Conservation (phyloP, 768 basidiomycete species). For the Dentipellis sp. region DNA sequence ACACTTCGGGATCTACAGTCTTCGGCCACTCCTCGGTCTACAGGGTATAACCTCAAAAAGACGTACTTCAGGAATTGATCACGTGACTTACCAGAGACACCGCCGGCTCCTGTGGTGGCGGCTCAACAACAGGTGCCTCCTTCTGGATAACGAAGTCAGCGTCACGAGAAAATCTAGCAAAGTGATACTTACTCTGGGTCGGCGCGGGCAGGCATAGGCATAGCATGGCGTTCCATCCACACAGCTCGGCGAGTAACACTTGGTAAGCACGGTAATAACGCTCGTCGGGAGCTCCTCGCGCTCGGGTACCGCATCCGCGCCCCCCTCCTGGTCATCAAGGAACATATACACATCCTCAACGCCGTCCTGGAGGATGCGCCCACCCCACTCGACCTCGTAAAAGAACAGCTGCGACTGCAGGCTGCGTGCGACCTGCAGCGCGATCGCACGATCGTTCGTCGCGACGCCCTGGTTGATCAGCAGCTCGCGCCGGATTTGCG, state of each 20-base stretch:
- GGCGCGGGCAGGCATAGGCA: constrained; percentile 67
- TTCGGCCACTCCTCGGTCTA: constrained; percentile 42
- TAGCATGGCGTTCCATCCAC: constrained; percentile 76
- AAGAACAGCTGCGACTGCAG: constrained; percentile 92
- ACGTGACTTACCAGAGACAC: neutral
- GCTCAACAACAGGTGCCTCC: neutral
- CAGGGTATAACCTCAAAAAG: neutral
- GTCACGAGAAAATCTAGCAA: neutral
- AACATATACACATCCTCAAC: constrained; percentile 95
- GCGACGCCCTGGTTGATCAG: constrained; percentile 66
- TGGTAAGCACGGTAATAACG: constrained; percentile 81
- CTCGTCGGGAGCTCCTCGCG: constrained; percentile 77
- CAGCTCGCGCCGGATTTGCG: constrained; percentile 77
- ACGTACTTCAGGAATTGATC: neutral
- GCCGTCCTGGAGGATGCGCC: constrained; percentile 70
- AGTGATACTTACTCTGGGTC: constrained; percentile 33
- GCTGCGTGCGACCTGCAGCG: constrained; percentile 81
- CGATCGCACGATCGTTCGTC: constrained; percentile 71
- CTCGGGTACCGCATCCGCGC: constrained; percentile 49
- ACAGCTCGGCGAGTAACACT: constrained; percentile 86
- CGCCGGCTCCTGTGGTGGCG: neutral
- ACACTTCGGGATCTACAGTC: constrained; percentile 38
- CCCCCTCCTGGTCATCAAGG: constrained; percentile 69
- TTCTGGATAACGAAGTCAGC: constrained; percentile 2
- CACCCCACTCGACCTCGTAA: constrained; percentile 95